These are phyloP conservation scores for Dryas octopetala DNA, from an alignment of 306 rosid species.

Conservation along the genomic window DNA sequence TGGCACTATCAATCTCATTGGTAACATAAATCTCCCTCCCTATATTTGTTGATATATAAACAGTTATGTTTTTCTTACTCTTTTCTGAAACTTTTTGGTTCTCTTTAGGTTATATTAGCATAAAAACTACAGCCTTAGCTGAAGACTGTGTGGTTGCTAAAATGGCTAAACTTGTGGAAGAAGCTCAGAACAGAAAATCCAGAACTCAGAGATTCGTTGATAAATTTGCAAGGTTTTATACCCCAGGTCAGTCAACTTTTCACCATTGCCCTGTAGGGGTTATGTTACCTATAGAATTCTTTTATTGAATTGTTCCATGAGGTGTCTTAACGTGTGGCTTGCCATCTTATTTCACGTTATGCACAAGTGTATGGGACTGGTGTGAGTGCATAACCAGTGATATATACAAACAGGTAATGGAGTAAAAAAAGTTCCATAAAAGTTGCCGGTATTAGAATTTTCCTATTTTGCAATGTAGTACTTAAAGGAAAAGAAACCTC, in stretches of 20 bases:
- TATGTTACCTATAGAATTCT: no score
- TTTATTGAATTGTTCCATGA: no score
- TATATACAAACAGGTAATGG: no score
- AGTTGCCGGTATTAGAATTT: no score
- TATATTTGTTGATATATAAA: background rate
- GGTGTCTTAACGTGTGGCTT: no score
- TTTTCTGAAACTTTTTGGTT: conserved; percentile 18
- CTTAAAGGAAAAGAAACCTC: no score
- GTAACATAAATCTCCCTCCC: conserved; percentile 34
- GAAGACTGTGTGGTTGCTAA: conserved; percentile 95
- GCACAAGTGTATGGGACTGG: no score
- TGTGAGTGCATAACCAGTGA: no score
- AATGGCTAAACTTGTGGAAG: conserved; percentile 95
- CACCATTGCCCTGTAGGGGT: no score
- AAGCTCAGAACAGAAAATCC: conserved; percentile 88
- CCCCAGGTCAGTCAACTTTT: conserved; percentile 64
- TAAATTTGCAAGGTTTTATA: conserved; percentile 76
- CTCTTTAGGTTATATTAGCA: conserved; percentile 66
- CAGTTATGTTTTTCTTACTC: background rate
- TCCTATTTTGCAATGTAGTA: no score
- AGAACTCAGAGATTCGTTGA: conserved; percentile 74
- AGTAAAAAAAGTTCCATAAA: no score
- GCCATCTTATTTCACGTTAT: no score
- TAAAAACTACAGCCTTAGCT: conserved; percentile 77
- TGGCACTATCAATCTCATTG: conserved; percentile 87